Percentiles rank a stretch among this genome's conserved stretches.
These are phyloP conservation scores for Flaveria ramosissima DNA, from an alignment of 129 eudicot species.

Conservation along the genomic window DNA sequence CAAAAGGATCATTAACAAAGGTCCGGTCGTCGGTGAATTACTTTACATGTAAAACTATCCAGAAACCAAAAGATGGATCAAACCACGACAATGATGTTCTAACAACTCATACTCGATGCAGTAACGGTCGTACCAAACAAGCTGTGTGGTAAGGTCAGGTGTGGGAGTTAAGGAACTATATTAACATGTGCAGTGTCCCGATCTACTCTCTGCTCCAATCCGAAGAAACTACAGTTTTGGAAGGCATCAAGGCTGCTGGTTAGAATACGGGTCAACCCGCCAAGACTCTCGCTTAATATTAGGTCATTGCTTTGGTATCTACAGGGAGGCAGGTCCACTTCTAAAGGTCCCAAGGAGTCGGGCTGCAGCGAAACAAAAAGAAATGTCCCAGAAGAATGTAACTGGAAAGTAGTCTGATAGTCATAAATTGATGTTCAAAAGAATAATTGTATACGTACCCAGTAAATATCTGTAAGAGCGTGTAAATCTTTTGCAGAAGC, in stretches of 20 bases:
- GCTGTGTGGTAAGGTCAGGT: constrained; percentile 14
- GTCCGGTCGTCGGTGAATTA: neutral
- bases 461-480: constrained; percentile 72
- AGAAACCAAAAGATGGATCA: constrained; percentile 3
- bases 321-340: constrained; percentile 74
- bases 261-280: constrained; percentile 82
- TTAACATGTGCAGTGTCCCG: constrained; percentile 41
- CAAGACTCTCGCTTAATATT: constrained; percentile 74
- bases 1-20: constrained; percentile 18
- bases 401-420: neutral
- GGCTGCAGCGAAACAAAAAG: constrained; percentile 59
- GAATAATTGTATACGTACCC: constrained; percentile 48
- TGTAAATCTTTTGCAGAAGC: constrained; percentile 50
- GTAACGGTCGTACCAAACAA: constrained; percentile 8
- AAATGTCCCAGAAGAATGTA: neutral
- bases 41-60: constrained; percentile 21
- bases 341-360: constrained; percentile 89
- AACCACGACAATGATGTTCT: neutral
- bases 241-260: constrained; percentile 90
- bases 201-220: constrained; percentile 68
- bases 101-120: neutral
- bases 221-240: constrained; percentile 67
- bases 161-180: constrained; percentile 32
- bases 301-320: constrained; percentile 79
- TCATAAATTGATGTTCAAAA: neutral